Evolutionary conservation across 257 asterid species (phyloP).

Genomic region (Solanum acaule): DNA sequence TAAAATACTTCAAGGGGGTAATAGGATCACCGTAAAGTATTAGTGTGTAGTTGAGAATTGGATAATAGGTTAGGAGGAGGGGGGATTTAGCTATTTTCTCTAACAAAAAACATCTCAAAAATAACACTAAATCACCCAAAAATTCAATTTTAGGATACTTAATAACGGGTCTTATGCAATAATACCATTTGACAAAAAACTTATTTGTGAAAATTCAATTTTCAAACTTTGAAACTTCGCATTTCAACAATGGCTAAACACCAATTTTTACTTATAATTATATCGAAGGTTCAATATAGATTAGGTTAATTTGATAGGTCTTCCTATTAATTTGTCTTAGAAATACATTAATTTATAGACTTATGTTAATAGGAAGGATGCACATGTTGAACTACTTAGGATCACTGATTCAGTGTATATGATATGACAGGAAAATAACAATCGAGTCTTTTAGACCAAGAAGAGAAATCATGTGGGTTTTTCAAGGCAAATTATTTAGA

Average conservation of each 20-base stretch:
- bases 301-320: neutral
- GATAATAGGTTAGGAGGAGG: too few species aligned
- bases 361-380: neutral
- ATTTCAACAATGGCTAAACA: neutral
- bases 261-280: neutral
- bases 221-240: neutral
- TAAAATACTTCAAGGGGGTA: too few species aligned
- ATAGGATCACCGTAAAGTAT: too few species aligned
- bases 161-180: neutral
- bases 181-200: neutral
- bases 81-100: too few species aligned
- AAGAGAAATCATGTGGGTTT: accelerated
- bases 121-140: neutral
- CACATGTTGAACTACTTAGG: neutral
- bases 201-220: neutral
- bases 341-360: neutral
- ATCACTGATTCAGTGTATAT: neutral
- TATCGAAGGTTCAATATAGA: neutral
- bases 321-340: neutral
- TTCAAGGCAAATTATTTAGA: neutral
- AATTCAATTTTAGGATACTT: too few species aligned
- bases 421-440: neutral
- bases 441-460: too few species aligned
- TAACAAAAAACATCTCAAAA: too few species aligned
- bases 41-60: too few species aligned